Base-by-base conservation (phyloP, 805 yeast genomes). In the Zygosaccharomyces siamensis region DNA sequence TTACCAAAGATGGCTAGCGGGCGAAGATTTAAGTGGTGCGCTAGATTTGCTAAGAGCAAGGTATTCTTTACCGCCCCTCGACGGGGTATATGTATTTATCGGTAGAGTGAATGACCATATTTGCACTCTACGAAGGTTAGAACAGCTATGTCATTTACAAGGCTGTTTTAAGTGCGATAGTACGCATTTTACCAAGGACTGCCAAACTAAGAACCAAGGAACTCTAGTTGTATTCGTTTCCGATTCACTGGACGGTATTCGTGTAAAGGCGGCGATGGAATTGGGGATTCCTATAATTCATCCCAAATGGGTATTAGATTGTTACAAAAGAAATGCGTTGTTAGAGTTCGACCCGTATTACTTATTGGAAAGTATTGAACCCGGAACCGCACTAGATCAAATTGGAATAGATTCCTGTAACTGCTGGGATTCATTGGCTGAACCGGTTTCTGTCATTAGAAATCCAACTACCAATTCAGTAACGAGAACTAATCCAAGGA, bases 261-360 rank as follows among this genome's bases (percentile, higher is more conserved):
- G 71, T 50, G 63, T 58, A 2, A 55, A 56, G n/a, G 69, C 66
- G 31, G 80, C 81, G 2, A 50, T 58, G 20, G 61, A 60, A 27
- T 69, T 73, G 66, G 59, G 61, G 14, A 66, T 75, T 12, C 70
- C 72, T 2, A 61, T 74, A 2, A 74, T 75, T 2, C 69, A 69
- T 48, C 71, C 73, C 7, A 61, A 67, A 43, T 78, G 81, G 81
- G 44, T 77, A 11, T 30, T 59, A 3, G 73, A 74, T 48, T 71
- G 77, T 43, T 49, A 68, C 2, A 62, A 59, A 41, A 60, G 77
- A 48, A 66, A 69, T n/a, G 75, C 73, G 1, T 68, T 70, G 12
- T 52, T 76, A 36, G 65, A 66, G 14, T 73, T 64, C 27, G 57
- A 59, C n/a, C 64, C 67, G n/a, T 72, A 63, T 55, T 58, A 63